Evolutionary conservation across 768 basidiomycete genomes (phyloP), one percentile per base, ranked within the genome.

Genomic region (Rhizopogon rudus): DNA sequence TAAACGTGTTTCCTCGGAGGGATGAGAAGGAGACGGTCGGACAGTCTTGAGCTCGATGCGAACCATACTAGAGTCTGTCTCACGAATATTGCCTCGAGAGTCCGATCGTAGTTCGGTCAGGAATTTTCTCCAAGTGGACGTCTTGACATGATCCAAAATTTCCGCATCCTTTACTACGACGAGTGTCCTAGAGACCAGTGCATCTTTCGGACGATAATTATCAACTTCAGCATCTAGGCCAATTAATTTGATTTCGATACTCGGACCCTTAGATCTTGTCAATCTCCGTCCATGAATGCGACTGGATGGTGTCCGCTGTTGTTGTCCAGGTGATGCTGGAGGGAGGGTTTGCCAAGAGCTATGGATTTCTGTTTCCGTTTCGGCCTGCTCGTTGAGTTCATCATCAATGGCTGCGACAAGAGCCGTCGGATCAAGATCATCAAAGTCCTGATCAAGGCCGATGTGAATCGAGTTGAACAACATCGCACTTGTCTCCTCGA

Each of bases 121-220:
- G 68, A 99, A 98, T 68, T 96, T 98, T 73, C 87, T 90, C 97
- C 97, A 99, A 0, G 97, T 98, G 8, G 94, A 98, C 0, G 94
- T 95, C 75, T 91, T 94, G 77, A 99, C 93, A 65, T 97, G 95
- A 68, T 99, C 97, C 50, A 98, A 74, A 56, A 98, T 97, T 70
- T 97, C 93, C 17, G 93, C 63, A 57, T 91, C 83, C 55, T 73
- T 79, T 50, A 94, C 77, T 10, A 84, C 84, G 13, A 82, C 80
- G 45, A 89, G 77, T 1, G 83, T 79, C 51, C 87, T 77, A 2
- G 87, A 88, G 8, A 86, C 83, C 22, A 86, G 65, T 1, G 79
- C 69, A 43, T 79, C 79, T 10, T 77, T 73, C 5, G 82, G 77
- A 8, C 68, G 68, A 63, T 84, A 90, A 54, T 82, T 75, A 65